Base-by-base conservation (phyloP, 164 flowering plant genomes). In the Piper longum region DNA sequence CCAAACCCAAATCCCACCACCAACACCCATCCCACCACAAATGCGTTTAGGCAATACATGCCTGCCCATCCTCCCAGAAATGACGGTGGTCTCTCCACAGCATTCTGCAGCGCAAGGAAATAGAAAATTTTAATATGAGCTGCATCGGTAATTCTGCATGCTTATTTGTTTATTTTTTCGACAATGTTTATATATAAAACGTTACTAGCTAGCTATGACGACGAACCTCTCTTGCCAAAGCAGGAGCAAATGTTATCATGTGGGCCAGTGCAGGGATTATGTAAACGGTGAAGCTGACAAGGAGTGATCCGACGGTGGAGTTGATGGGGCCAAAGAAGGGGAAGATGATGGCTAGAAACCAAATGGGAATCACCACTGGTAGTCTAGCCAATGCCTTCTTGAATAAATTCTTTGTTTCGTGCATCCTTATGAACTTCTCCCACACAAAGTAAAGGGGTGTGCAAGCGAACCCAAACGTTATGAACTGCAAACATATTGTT, bases 361-460 rank as follows among this genome's bases (percentile, higher is more conserved):
- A 74, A 36, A 74, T 74, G 0, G 91, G 95, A 45, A 87, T 73
- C 62, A 88, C 96, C 63, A 86, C 96, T 0, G 92, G 91, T 39
- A 88, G 75, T 62, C 92, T 71, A 4, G 79, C 69, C 0, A 85
- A 66, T 13, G 96, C 96, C 66, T 82, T 79, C 60, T 77, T 51
- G 43, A 64, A 76, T 54, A 83, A 66, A 73, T 89, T 88, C 76
- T 83, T 84, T 4, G 83, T 75, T 56, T 80, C 82, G 65, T 88
- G 95, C 76, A 88, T 72, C 57, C 95, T 86, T 3, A 85, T 62
- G 64, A 78, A 76, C 70, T 87, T 87, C 80, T 87, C 91, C 91
- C 91, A 88, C 66, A 88, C 91, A 63, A 88, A 85, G 71, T 88
- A 88, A 65, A 88, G 62, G 0, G 95, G 95, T 7, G 95, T 88